Base-by-base conservation (phyloP, 495 filamentous ascomycete species). In the Hypoxylon lenormandii region DNA sequence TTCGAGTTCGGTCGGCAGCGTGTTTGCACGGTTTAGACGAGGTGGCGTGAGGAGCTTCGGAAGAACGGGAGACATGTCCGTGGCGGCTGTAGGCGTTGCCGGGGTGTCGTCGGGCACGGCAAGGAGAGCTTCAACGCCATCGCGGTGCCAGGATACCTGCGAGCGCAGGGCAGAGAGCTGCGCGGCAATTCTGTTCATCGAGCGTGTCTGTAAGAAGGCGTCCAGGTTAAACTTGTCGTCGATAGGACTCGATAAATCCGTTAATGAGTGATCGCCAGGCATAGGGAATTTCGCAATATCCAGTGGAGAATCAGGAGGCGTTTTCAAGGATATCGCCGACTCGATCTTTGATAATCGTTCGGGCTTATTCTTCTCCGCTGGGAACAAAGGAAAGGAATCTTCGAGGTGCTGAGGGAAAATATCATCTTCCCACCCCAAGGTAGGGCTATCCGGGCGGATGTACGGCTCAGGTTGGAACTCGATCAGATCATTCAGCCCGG, bases 391-490 rank as follows among this genome's bases (percentile, higher is more conserved):
- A n/a, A 64, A 42, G 13, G 55, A n/a, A 22, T 28, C 51, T 6
- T 69, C 33, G 5, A 46, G 37, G 19, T 58, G 22, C 2, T 53
- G 54, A 23, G 55, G 60, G 19, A 79, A 74, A 58, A 75, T 76
- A 59, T 74, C 65, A 57, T 82, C 78, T 33, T 80, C 76, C 58
- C 79, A 80, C 19, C 80, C 79, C 16, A 81, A 72, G 0, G 80
- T 83, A 13, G 80, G 81, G 16, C 80, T 80, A 60, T 85, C 80
- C 0, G 82, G 79, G 26, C 80, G 80, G 63, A 83, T 74, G 16
- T 79, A 72, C 10, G 83, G 81, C 60, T 83, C 80, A 0, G 74
- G 65, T 22, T 73, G 59, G 58, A 77, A 74, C 48, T 74, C 72
- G 42, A 75, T 65, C 21, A 76, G 65, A 45, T 80, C 73, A 3